A percentile compares a stretch with the other conserved stretches of the same genome.
phyloP scores from a whole-genome alignment of 345 rosid genomes.

The Clausena lansium region DNA sequence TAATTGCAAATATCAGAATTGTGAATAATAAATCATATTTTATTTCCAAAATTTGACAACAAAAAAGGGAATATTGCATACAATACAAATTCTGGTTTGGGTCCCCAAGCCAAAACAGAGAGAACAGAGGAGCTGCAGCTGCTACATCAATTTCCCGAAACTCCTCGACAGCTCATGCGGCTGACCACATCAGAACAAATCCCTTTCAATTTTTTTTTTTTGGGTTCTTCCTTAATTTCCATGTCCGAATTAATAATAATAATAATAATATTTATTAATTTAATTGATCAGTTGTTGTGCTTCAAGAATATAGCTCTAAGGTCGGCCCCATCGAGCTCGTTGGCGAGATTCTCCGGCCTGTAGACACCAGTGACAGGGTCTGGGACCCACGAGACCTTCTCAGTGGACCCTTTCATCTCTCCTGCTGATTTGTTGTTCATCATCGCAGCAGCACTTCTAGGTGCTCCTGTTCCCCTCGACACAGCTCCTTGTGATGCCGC shows the following conservation, averaged over 20 bases:
- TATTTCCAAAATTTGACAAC: not conserved
- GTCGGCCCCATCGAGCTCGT: slow-evolving; percentile 68
- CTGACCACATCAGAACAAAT: not conserved
- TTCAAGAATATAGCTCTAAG: slow-evolving; percentile 64
- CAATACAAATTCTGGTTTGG: not conserved
- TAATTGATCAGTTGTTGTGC: slow-evolving; percentile 13
- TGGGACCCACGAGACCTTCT: slow-evolving; percentile 71
- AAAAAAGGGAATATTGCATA: not conserved
- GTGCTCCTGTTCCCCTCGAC: slow-evolving; percentile 20
- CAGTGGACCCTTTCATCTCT: slow-evolving; percentile 38
- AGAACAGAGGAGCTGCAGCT: not conserved
- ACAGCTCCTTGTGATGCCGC: slow-evolving; percentile 32
- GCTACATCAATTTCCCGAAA: not conserved
- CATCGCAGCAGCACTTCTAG: slow-evolving; percentile 24
- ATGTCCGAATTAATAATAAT: too few relatives aligned
- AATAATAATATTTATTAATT: too few relatives aligned
- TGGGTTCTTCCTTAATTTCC: too few relatives aligned
- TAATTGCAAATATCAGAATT: not conserved
- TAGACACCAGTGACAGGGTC: slow-evolving; percentile 80
- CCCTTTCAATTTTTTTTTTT: too few relatives aligned
- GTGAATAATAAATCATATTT: not conserved
- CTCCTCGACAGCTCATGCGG: not conserved
- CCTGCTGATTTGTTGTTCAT: slow-evolving; percentile 46
- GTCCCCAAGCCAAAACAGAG: not conserved
- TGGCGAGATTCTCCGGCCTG: slow-evolving; percentile 64